Base-by-base conservation (phyloP, 306 rosid genomes). In the Herpetospermum pedunculosum region DNA sequence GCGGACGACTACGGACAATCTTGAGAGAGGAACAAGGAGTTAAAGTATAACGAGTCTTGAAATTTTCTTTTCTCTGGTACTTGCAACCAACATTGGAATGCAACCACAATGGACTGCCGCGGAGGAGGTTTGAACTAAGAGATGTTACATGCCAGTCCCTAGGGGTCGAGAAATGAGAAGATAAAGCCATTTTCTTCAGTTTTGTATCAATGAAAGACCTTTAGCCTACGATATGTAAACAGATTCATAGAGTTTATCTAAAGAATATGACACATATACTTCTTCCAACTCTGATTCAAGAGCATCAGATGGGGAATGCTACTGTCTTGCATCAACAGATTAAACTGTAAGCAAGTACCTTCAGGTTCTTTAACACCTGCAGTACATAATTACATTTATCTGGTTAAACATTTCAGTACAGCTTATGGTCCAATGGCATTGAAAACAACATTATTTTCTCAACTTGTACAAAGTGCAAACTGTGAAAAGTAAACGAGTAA, bases 1-100 rank as follows among this genome's bases (percentile, higher is more conserved):
- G 79, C 2, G 86, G 37, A 7, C 83, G 85, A 76, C 90, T 88
- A 65, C 92, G 89, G 8, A 91, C 92, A 83, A 85, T 87, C 83
- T 91, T 93, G 72, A 80, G 26, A 12, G 86, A 70, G 9, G 93
- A 87, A 77, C 97, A 86, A 55, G 87, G 79, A 74, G 88, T 44
- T 16, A 90, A 81, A 76, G 75, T 32, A 2, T 79, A 72, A 48
- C 54, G 75, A 38, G 14, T 76, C 26, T 29, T 44, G 2, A 34
- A 75, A 63, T 28, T 53, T 68, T 35, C 73, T 64, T 23, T 23
- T 9, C 16, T 48, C 57, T 78, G 82, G 44, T 23, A 13, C 35
- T 55, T 34, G 57, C 26, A 80, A 79, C 70, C 76, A 43, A 72
- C 52, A 28, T 76, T 72, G 63, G 74, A 76, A 21, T 72, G 78